Evolutionary conservation across 768 basidiomycete genomes (phyloP), one percentile per base, ranked within the genome.

Genomic region (Hericium erinaceus): DNA sequence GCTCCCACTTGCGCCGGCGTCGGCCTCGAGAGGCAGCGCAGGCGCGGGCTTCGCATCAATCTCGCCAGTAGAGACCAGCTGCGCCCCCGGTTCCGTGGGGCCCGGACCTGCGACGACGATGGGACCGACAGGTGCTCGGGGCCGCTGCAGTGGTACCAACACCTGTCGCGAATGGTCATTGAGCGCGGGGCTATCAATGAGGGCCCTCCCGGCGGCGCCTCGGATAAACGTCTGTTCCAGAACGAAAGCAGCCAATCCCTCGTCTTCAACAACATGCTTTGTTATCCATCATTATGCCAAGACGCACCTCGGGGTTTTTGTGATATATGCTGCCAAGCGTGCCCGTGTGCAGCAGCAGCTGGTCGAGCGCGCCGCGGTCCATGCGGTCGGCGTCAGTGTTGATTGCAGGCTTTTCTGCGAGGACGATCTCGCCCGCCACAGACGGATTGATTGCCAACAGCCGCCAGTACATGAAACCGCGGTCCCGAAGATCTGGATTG

Each of bases 401-500:
- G 62, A 99, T 98, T 2, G 93, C 78, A 33, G 97, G 97, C 66
- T 97, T 97, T 64, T 94, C 92, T 15, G 91, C 79, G 18, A 98
- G 77, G 39, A 98, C 95, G 61, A 98, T 88, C 62, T 92, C 88
- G 40, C 86, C 82, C 7, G 97, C 95, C 0, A 87, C 86, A 8
- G 85, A 74, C 2, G 95, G 93, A 67, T 97, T 93, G 65, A 93
- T 87, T 9, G 95, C 95, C 48, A 98, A 80, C 73, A 99, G 79
- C 40, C 97, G 85, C 97, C 97, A 99, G 73, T 98, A 99, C 89
- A 99, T 98, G 75, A 95, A 98, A 3, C 97, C 97, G 60, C 97
- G 79, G 71, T 99, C 97, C 38, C 97, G 82, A 20, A 99, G 77
- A 75, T 99, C 97, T 8, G 97, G 97, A 67, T 99, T 99, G 69